Base-by-base conservation (phyloP, 1,284 basidiomycete genomes). In the Ustilago hordei region DNA sequence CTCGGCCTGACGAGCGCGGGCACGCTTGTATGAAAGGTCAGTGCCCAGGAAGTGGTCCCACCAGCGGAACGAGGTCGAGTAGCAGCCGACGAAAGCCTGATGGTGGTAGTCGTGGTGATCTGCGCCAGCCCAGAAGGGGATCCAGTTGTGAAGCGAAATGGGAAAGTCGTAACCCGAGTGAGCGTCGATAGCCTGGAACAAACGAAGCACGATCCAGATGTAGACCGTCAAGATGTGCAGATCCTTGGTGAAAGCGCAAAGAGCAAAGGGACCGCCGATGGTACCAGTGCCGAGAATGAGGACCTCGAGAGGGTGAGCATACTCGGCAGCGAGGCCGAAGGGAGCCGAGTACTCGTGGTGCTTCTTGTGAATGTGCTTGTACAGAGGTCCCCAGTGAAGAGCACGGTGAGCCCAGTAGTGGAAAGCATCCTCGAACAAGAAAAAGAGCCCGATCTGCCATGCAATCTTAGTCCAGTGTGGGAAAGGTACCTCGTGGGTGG, bases 81-180 rank as follows among this genome's bases (percentile, higher is more conserved):
- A 83, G 80, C 81, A 84, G 66, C 81, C 77, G 3, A 84, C 63
- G 48, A 79, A 81, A 17, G 82, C 82, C 80, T 82, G 80, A 76
- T 86, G 86, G 75, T 87, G 85, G 75, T 86, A 80, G 78, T 84
- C 95, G 87, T 98, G 95, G 89, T 98, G 95, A 85, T 99, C 97
- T 0, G 96, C 97, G 57, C 97, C 96, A 31, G 95, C 94, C 96
- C 96, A 99, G 90, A 98, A 94, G 4, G 96, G 96, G 35, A 99
- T 70, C 84, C 94, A 92, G 89, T 96, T 92, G 83, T 95, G 92
- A 73, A 99, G 89, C n/a, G 94, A 96, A 43, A 83, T 93, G 91
- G 85, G 85, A 65, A 86, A 85, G 75, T 86, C 95, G 87, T 98
- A 98, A 64, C 96, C 96, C 56, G 92, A 94, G 91, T 99, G 96